Evolutionary conservation across 2,329 filamentous ascomycete genomes (phyloP).

Genomic region (Xylariaceae sp.): DNA sequence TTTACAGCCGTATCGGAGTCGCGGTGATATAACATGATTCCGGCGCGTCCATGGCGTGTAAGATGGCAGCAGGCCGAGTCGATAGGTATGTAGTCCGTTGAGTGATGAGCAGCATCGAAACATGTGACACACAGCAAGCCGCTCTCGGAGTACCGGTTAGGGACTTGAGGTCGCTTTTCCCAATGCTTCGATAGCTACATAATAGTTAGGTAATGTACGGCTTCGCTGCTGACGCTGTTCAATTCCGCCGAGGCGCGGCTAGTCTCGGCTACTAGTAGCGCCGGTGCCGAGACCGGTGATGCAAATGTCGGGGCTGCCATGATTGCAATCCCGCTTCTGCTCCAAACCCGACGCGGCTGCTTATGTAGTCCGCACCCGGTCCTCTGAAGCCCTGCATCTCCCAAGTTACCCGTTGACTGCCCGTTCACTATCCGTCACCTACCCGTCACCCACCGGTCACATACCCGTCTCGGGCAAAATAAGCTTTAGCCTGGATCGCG

Average conservation of each 20-base stretch:
- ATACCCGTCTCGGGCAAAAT: constrained; percentile 1
- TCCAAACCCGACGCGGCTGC: neutral
- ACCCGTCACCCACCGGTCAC: neutral
- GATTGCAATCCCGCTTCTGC: neutral
- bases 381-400: neutral
- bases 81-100: too few relatives aligned
- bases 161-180: too few relatives aligned
- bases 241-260: neutral
- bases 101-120: too few relatives aligned
- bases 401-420: neutral
- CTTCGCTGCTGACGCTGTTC: too few relatives aligned
- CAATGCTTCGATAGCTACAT: too few relatives aligned
- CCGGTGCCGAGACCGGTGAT: neutral
- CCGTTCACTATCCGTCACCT: neutral
- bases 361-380: neutral
- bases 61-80: too few relatives aligned
- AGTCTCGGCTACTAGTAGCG: neutral
- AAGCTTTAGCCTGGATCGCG: constrained; percentile 6
- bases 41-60: too few relatives aligned
- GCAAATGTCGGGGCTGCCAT: neutral
- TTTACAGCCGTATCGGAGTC: too few relatives aligned
- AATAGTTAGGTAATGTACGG: too few relatives aligned
- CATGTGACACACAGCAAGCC: too few relatives aligned
- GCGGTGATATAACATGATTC: too few relatives aligned
- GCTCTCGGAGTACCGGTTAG: too few relatives aligned